These are phyloP conservation scores for Sarocladium oryzae DNA, from an alignment of 2,329 filamentous ascomycete species.

Conservation along the genomic window DNA sequence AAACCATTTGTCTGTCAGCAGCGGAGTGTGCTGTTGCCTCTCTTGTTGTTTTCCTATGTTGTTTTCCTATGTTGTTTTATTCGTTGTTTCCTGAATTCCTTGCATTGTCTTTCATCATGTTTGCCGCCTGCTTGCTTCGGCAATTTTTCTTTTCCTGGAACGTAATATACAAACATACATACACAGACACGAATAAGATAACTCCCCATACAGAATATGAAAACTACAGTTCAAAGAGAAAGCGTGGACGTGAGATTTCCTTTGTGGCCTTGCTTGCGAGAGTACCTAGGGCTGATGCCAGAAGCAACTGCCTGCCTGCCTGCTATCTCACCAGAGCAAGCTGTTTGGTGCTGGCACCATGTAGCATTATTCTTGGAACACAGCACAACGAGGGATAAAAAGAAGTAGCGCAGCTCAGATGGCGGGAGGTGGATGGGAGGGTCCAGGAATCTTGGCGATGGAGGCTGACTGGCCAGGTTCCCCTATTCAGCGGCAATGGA, in stretches of 20 bases:
- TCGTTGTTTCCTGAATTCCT: not conserved
- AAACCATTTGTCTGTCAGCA: not conserved
- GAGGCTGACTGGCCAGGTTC: not conserved
- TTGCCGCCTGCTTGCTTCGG: not conserved
- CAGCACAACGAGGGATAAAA: too few species aligned
- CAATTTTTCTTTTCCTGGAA: too few species aligned
- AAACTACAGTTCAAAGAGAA: not conserved
- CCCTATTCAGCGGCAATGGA: not conserved
- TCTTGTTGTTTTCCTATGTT: not conserved
- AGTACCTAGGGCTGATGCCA: too few species aligned
- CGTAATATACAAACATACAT: slow-evolving; percentile 3
- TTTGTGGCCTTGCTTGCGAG: too few species aligned
- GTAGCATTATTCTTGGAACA: too few species aligned
- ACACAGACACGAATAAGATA: slow-evolving; percentile 1
- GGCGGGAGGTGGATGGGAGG: not conserved
- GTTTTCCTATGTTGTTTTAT: not conserved
- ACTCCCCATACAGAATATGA: not conserved
- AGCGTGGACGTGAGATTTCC: not conserved
- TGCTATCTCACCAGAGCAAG: too few species aligned
- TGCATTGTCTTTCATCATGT: not conserved
- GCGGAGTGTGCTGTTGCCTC: not conserved
- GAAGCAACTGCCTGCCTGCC: too few species aligned
- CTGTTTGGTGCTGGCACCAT: too few species aligned
- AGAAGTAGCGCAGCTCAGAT: not conserved
- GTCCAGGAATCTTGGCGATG: not conserved